Conservation (phyloP, 441 rosid genomes). For the Pelargonium cotyledonis region DNA sequence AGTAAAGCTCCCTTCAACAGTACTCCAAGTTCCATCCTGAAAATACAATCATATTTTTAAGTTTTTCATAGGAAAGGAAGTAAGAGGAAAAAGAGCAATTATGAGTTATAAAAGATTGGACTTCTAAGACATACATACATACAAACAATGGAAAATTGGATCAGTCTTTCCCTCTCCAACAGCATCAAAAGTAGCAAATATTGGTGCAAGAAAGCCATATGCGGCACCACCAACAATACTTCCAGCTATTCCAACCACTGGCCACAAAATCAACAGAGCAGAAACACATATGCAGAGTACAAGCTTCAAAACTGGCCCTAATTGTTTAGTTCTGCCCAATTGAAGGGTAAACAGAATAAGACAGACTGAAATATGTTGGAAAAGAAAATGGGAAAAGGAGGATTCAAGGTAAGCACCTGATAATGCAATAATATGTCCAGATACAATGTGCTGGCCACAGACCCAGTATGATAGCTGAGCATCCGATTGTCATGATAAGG, state of each 20-base stretch:
- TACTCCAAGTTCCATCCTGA: constrained; percentile 95
- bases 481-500: constrained; percentile 56
- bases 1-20: constrained; percentile 54
- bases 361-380: neutral
- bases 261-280: constrained; percentile 45
- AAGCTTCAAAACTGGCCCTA: constrained; percentile 80
- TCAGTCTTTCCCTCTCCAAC: constrained; percentile 78
- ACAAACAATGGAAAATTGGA: constrained; percentile 59
- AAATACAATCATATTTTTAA: constrained; percentile 13
- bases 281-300: constrained; percentile 57
- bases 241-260: constrained; percentile 52
- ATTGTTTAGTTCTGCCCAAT: constrained; percentile 53
- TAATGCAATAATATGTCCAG: constrained; percentile 57
- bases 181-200: constrained; percentile 87
- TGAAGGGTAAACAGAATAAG: constrained; percentile 24
- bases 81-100: neutral
- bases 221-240: constrained; percentile 59
- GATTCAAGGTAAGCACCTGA: constrained; percentile 43
- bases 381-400: constrained; percentile 10
- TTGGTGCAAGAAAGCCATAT: constrained; percentile 80
- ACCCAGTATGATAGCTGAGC: constrained; percentile 60
- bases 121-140: constrained; percentile 37
- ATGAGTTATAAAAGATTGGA: neutral
- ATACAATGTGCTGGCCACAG: constrained; percentile 58
- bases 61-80: constrained; percentile 11